Base-by-base conservation (phyloP, 805 yeast species). In the Kuraishia piskuri region DNA sequence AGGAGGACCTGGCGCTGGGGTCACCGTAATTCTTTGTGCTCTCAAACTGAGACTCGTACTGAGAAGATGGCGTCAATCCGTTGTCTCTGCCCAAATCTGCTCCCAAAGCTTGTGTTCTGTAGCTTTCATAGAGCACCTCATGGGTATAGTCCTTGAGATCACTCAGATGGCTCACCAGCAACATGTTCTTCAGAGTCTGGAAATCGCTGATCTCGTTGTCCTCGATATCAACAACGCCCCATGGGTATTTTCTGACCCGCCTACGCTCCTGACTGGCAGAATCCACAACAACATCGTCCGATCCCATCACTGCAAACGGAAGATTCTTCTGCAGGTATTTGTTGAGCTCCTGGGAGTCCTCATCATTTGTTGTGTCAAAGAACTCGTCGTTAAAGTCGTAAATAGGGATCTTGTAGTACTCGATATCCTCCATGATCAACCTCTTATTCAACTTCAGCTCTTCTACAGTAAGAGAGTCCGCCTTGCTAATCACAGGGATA, bases 61-160 rank as follows among this genome's bases (percentile, higher is more conserved):
- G 22, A 6, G 47, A 20, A 19, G 22, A 19, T 3, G 22, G 22
- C 9, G 23, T 22, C 23, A 21, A 20, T 3, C 47, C 47, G n/a
- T 22, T 22, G 19, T 47, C 49, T n/a, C 31, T 23, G 44, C 49
- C 53, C 7, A 52, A 56, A 23, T 53, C 57, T n/a, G 53, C 44
- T 22, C 57, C 57, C 57, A 88, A 77, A 19, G 91, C 90, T 63
- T 84, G 90, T 9, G 96, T 88, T 77, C 97, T 84, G 70, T 90
- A 90, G 52, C 83, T 84, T 68, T 90, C 97, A 68, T 90, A 90
- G 58, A 90, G 73, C 46, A 84, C 78, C 66, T 90, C 96, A 66
- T 88, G 95, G 7, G 97, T 90, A 63, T 80, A 77, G 62, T 90
- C 97, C 70, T 89, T 89, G 68, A 90, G 82, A 65, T 90, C 97